These are phyloP conservation scores for Parietaria judaica DNA, from an alignment of 306 rosid species.

Conservation along the genomic window DNA sequence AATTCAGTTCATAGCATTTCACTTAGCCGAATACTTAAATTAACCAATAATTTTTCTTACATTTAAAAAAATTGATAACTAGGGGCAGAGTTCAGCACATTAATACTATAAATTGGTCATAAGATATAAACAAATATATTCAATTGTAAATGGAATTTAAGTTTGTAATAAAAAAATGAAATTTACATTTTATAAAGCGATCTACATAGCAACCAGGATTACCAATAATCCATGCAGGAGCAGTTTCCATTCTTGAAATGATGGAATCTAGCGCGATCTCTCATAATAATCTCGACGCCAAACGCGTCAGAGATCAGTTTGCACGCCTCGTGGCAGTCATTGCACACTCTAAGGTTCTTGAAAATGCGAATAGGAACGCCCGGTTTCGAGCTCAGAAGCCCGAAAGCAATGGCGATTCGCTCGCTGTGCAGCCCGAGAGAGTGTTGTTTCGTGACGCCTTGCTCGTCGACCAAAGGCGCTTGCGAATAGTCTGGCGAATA, in stretches of 20 bases:
- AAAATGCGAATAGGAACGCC: conserved; percentile 52
- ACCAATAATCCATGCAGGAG: conserved; percentile 74
- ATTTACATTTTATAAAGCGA: not conserved
- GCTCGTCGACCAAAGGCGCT: conserved; percentile 44
- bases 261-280: conserved; percentile 70
- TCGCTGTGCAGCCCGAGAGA: conserved; percentile 59
- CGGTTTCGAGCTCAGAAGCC: conserved; percentile 42
- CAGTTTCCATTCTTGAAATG: conserved; percentile 54
- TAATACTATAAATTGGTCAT: not conserved
- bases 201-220: conserved; percentile 7
- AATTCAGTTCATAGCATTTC: not conserved
- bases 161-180: not conserved
- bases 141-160: not conserved
- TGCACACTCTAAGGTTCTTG: conserved; percentile 69
- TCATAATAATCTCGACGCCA: conserved; percentile 53
- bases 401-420: conserved; percentile 70
- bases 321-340: conserved; percentile 55
- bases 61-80: not conserved
- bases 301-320: conserved; percentile 50
- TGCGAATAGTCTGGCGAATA: conserved; percentile 48
- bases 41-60: not conserved
- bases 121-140: not conserved
- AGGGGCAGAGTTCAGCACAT: not conserved
- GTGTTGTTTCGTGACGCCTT: conserved; percentile 26
- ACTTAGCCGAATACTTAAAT: not conserved